Conservation (phyloP, 345 rosid species). For the Melaleuca alternifolia region DNA sequence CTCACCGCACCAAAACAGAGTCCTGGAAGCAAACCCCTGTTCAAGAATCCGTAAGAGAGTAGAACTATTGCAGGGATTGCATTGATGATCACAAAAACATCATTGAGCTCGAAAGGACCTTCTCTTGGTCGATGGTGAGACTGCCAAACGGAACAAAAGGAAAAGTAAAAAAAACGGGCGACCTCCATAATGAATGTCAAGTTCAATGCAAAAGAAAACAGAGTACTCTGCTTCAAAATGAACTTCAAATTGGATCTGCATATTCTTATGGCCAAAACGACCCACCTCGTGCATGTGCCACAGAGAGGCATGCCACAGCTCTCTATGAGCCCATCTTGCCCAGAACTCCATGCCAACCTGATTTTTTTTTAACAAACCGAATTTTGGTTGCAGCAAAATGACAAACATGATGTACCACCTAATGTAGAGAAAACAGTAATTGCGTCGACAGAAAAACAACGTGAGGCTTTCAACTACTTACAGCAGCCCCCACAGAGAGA, state of each 20-base stretch:
- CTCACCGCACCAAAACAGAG: slow-evolving; percentile 65
- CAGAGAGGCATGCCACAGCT: slow-evolving; percentile 59
- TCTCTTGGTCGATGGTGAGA: slow-evolving; percentile 62
- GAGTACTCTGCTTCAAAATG: neutral
- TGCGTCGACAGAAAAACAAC: neutral
- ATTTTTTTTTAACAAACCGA: neutral
- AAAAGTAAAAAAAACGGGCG: neutral
- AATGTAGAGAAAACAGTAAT: neutral
- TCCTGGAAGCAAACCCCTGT: slow-evolving; percentile 44
- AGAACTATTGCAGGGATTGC: slow-evolving; percentile 51
- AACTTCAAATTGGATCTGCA: neutral
- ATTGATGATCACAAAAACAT: slow-evolving; percentile 46
- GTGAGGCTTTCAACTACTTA: slow-evolving; percentile 3
- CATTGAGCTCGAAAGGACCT: slow-evolving; percentile 53
- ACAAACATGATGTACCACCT: neutral
- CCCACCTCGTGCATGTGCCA: slow-evolving; percentile 72
- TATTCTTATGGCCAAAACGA: neutral
- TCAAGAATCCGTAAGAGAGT: slow-evolving; percentile 34
- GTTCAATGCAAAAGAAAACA: neutral
- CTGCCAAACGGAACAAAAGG: slow-evolving; percentile 14
- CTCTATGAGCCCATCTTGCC: slow-evolving; percentile 75
- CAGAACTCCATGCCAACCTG: slow-evolving; percentile 72
- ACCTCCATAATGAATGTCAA: neutral
- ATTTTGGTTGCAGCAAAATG: neutral
- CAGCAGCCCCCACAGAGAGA: slow-evolving; percentile 53